Base-by-base conservation (phyloP, 768 basidiomycete species). In the Fomitopsis serialis region DNA sequence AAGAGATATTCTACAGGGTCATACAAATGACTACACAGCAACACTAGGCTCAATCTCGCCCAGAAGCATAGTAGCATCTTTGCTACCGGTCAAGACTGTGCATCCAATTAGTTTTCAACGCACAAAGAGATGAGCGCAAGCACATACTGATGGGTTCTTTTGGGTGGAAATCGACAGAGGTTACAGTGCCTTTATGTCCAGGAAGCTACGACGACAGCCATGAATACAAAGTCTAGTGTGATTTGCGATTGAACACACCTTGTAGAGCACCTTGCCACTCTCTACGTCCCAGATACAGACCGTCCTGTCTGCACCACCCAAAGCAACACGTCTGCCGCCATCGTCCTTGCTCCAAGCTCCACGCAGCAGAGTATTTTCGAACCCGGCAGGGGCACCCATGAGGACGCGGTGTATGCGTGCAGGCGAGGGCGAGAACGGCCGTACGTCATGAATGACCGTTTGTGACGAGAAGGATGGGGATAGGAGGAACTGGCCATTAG, bases 151-250 rank as follows among this genome's bases (percentile, higher is more conserved):
- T 94, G 11, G 94, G 95, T 62, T 97, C 94, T 63, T 86, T 92
- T 9, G 96, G 94, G 67, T 96, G 93, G 76, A 96, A 97, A 61
- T 96, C 97, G 0, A 93, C 92, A n/a, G 87, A 75, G 1, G 92
- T 94, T 13, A 98, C 94, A 0, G 95, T 95, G 11, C 96, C 95
- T 68, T 92, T 97, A 69, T 99, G 96, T 13, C 96, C 96, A 36
- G 96, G 92, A 53, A 98, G 78, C 90, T 91, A 55, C 19, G 32
- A 45, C 43, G 34, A 53, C 19, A 29, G n/a, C 21, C 11, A 25
- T 19, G 29, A 42, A 11, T 34, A 32, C 43, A 19, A 17, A 3
- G 42, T 13, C 19, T 17, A 4, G 22, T 27, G 15, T 12, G 11
- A 24, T 15, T 17, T 17, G 19, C 49, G 43, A 49, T 45, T 36